Evolutionary conservation across 345 rosid genomes (phyloP).

Genomic region (Crucihimalaya himalaica): DNA sequence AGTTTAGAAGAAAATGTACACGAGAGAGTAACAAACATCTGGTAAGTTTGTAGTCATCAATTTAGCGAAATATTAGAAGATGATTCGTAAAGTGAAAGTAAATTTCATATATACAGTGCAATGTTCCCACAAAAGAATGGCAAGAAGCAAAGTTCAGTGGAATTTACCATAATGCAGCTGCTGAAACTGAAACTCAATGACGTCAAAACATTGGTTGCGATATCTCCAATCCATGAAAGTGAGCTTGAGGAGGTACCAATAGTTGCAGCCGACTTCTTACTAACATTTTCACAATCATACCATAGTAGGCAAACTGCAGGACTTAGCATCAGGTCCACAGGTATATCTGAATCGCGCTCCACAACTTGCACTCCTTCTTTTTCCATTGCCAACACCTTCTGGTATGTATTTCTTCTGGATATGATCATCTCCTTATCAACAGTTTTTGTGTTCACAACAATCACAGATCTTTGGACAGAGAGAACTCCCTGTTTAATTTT

Average conservation of each 20-base stretch:
- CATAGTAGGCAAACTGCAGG: constrained; percentile 75
- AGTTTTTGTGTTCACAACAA: constrained; percentile 77
- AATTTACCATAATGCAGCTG: constrained; percentile 80
- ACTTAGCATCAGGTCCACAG: constrained; percentile 74
- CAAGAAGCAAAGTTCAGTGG: constrained; percentile 17
- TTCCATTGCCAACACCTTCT: constrained; percentile 81
- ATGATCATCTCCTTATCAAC: constrained; percentile 78
- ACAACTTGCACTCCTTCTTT: constrained; percentile 80
- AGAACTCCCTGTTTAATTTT: constrained; percentile 38
- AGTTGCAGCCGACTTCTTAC: constrained; percentile 53
- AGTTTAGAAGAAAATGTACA: constrained; percentile 7
- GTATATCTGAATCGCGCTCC: constrained; percentile 82
- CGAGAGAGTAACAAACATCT: not conserved
- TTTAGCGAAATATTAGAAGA: not conserved
- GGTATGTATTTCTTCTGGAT: constrained; percentile 83
- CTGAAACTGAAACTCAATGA: constrained; percentile 78
- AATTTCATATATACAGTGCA: not conserved
- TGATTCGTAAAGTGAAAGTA: not conserved
- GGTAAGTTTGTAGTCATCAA: not conserved
- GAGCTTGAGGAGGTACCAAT: constrained; percentile 65
- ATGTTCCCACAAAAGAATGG: constrained; percentile 18
- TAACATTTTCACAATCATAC: constrained; percentile 68
- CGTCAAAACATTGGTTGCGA: constrained; percentile 77
- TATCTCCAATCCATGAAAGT: constrained; percentile 67
- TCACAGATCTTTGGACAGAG: constrained; percentile 45